phyloP scores from a whole-genome alignment of 495 filamentous ascomycete species.

The Arthonia radiata region DNA sequence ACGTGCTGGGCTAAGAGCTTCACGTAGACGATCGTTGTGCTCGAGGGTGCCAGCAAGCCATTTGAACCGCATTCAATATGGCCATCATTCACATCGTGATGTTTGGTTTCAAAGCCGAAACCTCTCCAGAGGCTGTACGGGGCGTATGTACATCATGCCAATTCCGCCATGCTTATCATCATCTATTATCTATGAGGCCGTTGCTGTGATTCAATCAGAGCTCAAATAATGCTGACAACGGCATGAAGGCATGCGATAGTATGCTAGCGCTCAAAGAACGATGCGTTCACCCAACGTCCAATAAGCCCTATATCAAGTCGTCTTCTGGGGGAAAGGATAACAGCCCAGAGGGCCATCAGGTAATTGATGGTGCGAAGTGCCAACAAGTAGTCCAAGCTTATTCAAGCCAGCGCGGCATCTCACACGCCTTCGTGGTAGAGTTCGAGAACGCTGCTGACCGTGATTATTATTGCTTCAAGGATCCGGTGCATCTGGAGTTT shows the following conservation, averaged over 20 bases:
- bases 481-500: constrained; percentile 24
- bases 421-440: constrained; percentile 36
- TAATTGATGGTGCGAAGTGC: constrained; percentile 10
- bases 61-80: constrained; percentile 22
- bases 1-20: too few species aligned
- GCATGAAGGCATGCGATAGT: constrained; percentile 15
- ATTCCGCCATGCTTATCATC: too few species aligned
- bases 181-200: too few species aligned
- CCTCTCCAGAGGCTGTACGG: constrained; percentile 16
- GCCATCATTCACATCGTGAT: constrained; percentile 33
- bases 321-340: constrained; percentile 36
- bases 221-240: too few species aligned
- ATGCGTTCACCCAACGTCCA: constrained; percentile 21
- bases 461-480: constrained; percentile 27
- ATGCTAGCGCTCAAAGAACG: constrained; percentile 17
- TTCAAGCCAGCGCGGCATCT: constrained; percentile 23
- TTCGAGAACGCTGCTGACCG: constrained; percentile 32
- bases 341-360: constrained; percentile 37
- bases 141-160: constrained; percentile 29
- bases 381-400: background rate
- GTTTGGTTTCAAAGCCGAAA: constrained; percentile 30
- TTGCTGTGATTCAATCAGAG: too few species aligned
- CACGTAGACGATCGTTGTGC: too few species aligned
- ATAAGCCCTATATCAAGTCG: constrained; percentile 32
- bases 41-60: too few species aligned